These are phyloP conservation scores for Penicillium sp. DNA, from an alignment of 2,329 filamentous ascomycete species.

Conservation along the genomic window DNA sequence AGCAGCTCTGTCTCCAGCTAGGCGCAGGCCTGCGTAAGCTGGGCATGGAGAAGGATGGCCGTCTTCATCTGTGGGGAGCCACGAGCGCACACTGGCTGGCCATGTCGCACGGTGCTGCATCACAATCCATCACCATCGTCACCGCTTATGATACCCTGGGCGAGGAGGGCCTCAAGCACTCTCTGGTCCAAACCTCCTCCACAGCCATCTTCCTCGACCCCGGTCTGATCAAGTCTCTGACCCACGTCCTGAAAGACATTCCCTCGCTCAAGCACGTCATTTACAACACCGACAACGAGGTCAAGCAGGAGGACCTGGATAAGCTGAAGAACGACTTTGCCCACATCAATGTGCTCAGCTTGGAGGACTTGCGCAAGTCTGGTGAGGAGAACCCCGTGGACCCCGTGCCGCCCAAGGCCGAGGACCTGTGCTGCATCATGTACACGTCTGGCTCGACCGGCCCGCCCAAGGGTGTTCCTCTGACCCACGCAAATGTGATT, in stretches of 20 bases:
- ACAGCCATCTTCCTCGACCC: slow-evolving; percentile 88
- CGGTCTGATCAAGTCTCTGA: slow-evolving; percentile 69
- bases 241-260: slow-evolving; percentile 60
- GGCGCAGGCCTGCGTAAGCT: slow-evolving; percentile 77
- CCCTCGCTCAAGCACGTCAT: slow-evolving; percentile 64
- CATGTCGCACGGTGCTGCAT: slow-evolving; percentile 76
- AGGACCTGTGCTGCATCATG: slow-evolving; percentile 81
- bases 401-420: slow-evolving; percentile 71
- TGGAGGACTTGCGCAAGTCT: slow-evolving; percentile 61
- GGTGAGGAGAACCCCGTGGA: slow-evolving; percentile 72
- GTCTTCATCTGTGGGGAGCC: slow-evolving; percentile 81
- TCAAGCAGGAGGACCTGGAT: slow-evolving; percentile 60
- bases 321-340: slow-evolving; percentile 60
- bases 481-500: slow-evolving; percentile 80
- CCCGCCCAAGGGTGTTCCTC: slow-evolving; percentile 83
- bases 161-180: slow-evolving; percentile 82
- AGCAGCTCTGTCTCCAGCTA: slow-evolving; percentile 70
- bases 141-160: slow-evolving; percentile 95
- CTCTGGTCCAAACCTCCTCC: slow-evolving; percentile 78
- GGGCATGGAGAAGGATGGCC: slow-evolving; percentile 70
- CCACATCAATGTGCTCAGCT: slow-evolving; percentile 60
- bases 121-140: slow-evolving; percentile 89
- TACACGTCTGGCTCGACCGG: slow-evolving; percentile 90
- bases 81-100: slow-evolving; percentile 86
- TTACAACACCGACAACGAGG: slow-evolving; percentile 62